Evolutionary conservation across 305 asterid genomes (phyloP).

Genomic region (Fraxinus nigra): DNA sequence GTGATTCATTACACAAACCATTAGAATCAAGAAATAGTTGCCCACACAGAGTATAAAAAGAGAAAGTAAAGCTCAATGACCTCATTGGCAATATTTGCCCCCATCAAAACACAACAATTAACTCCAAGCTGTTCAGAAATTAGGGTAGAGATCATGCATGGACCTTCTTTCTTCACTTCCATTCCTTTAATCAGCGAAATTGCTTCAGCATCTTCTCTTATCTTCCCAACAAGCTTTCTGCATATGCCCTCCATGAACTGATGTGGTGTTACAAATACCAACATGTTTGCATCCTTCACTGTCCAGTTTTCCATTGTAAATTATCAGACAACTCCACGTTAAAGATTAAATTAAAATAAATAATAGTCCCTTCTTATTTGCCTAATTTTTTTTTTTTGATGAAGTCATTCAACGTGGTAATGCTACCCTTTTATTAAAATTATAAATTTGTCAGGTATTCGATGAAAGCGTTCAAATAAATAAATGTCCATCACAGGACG

Average conservation of each 20-base stretch:
- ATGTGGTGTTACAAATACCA: conserved; percentile 91
- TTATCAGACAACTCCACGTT: background rate
- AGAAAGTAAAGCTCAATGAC: conserved; percentile 25
- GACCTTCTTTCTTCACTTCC: conserved; percentile 96
- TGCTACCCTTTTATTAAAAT: background rate
- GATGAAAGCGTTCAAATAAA: too few relatives aligned
- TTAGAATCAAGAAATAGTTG: background rate
- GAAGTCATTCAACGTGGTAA: background rate
- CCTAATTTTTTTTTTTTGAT: background rate
- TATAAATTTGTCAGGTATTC: too few relatives aligned
- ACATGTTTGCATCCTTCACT: conserved; percentile 78
- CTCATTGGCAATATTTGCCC: conserved; percentile 94
- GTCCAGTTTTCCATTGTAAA: conserved; percentile 23
- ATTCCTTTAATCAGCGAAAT: conserved; percentile 82
- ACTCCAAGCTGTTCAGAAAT: conserved; percentile 64
- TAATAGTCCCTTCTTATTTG: background rate
- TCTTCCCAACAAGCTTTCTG: conserved; percentile 61
- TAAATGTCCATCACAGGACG: too few relatives aligned
- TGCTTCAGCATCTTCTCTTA: conserved; percentile 61
- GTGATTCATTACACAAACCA: background rate
- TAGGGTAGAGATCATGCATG: conserved; percentile 82
- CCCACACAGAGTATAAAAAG: background rate
- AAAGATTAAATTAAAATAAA: background rate
- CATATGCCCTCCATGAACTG: conserved; percentile 90
- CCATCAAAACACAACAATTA: conserved; percentile 82